phyloP scores from a whole-genome alignment of 163 green algal species.

The Scenedesmus sp. region DNA sequence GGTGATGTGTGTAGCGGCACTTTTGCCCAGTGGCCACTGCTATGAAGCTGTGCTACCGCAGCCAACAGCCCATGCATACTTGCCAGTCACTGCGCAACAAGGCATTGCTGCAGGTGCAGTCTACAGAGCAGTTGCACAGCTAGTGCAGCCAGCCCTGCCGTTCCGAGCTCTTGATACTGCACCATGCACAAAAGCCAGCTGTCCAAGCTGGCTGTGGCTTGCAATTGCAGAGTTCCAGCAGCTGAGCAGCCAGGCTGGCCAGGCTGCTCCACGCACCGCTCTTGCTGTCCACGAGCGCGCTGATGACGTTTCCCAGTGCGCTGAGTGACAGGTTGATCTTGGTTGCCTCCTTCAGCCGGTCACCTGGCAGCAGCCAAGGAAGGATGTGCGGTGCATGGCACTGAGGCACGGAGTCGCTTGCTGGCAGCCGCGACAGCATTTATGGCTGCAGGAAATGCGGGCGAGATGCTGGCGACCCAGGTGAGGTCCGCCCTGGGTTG shows the following conservation, averaged over 20 bases:
- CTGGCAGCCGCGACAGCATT: not conserved
- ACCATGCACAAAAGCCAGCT: too few species aligned
- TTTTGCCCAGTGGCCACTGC: too few species aligned
- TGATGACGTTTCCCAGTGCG: constrained; percentile 91
- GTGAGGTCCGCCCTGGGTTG: too few species aligned
- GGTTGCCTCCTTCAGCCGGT: constrained; percentile 86
- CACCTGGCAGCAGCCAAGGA: constrained; percentile 55
- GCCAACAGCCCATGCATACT: not conserved
- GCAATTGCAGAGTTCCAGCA: not conserved
- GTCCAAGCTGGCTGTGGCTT: not conserved
- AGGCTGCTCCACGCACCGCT: constrained; percentile 52
- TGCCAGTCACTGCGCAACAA: not conserved
- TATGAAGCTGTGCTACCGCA: too few species aligned
- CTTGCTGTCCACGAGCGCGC: constrained; percentile 83
- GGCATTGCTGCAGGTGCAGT: too few species aligned
- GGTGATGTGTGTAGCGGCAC: too few species aligned
- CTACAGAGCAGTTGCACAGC: too few species aligned
- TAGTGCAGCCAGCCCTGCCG: too few species aligned
- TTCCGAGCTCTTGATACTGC: too few species aligned
- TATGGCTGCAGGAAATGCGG: not conserved
- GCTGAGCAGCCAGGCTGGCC: not conserved
- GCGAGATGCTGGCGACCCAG: too few species aligned
- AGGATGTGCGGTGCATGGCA: not conserved
- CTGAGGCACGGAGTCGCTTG: not conserved
- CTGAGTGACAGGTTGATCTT: constrained; percentile 93